Evolutionary conservation across 306 rosid genomes (phyloP).

Genomic region (Cicer cuneatum): DNA sequence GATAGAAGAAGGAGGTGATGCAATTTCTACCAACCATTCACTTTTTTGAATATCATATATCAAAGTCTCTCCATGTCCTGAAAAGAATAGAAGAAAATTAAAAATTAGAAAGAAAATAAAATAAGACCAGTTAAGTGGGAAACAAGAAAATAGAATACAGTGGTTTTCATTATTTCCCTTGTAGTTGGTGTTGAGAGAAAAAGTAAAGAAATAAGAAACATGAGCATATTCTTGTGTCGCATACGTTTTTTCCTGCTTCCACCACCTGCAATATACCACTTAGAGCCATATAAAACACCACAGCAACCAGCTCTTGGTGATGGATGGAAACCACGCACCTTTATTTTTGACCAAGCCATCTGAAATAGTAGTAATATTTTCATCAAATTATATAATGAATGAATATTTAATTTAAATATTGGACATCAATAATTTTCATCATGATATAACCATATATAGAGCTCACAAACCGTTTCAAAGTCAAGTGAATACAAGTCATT

Average conservation of each 20-base stretch:
- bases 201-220: not conserved
- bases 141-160: not conserved
- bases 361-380: slow-evolving; percentile 45
- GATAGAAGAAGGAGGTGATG: slow-evolving; percentile 77
- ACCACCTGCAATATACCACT: slow-evolving; percentile 94
- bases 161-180: not conserved
- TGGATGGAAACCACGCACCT: slow-evolving; percentile 84
- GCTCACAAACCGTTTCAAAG: slow-evolving; percentile 83
- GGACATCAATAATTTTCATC: slow-evolving; percentile 36
- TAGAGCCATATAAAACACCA: slow-evolving; percentile 79
- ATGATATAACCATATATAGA: slow-evolving; percentile 20
- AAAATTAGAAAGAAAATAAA: slow-evolving; percentile 26
- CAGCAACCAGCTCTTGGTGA: slow-evolving; percentile 92
- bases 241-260: slow-evolving; percentile 92
- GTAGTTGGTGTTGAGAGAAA: not conserved
- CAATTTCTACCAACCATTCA: slow-evolving; percentile 77
- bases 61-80: slow-evolving; percentile 88
- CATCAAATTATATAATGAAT: slow-evolving; percentile 45
- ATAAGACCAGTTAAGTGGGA: not conserved
- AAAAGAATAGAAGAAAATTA: slow-evolving; percentile 25
- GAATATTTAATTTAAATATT: slow-evolving; percentile 22
- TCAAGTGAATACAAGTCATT: slow-evolving; percentile 90
- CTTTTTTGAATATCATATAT: slow-evolving; percentile 76
- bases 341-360: slow-evolving; percentile 98
- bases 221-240: slow-evolving; percentile 27